These are phyloP conservation scores for Neofusicoccum laricinum DNA, from an alignment of 2,329 filamentous ascomycete genomes.

Conservation along the genomic window DNA sequence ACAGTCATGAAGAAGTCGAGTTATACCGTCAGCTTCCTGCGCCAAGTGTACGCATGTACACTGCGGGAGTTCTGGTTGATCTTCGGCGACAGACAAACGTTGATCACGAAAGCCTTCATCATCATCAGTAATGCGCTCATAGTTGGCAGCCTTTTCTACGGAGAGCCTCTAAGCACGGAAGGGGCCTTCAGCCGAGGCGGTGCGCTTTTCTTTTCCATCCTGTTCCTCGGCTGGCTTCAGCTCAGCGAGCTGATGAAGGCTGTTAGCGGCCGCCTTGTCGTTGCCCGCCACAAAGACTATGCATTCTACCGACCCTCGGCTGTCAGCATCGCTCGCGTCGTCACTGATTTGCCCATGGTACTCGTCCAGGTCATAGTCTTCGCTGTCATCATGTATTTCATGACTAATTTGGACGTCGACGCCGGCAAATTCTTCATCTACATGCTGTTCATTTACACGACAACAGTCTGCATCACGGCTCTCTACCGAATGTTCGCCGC, in stretches of 20 bases:
- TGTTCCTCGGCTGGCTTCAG: conserved; percentile 69
- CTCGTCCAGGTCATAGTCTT: conserved; percentile 59
- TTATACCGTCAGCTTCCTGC: conserved; percentile 72
- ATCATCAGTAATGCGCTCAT: conserved; percentile 73
- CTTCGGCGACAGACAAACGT: conserved; percentile 68
- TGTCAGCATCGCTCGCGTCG: conserved; percentile 58
- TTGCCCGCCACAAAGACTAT: conserved; percentile 64
- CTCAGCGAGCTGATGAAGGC: conserved; percentile 76
- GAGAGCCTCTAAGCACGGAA: conserved; percentile 55
- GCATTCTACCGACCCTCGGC: conserved; percentile 69
- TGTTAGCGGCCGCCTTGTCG: conserved; percentile 68
- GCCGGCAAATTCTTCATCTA: conserved; percentile 66
- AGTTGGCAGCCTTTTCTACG: conserved; percentile 76
- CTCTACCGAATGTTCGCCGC: conserved; percentile 67
- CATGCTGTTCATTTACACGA: conserved; percentile 62
- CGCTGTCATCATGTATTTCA: conserved; percentile 63
- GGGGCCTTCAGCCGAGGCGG: conserved; percentile 64
- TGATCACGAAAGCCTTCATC: conserved; percentile 78
- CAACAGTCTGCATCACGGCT: conserved; percentile 60
- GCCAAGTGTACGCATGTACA: conserved; percentile 68
- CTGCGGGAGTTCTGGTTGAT: conserved; percentile 77
- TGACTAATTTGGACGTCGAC: conserved; percentile 57
- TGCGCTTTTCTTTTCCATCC: conserved; percentile 63
- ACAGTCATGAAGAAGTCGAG: conserved; percentile 66
- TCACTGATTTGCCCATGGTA: conserved; percentile 62